phyloP scores from a whole-genome alignment of 306 rosid genomes.

The Fragaria iinumae region DNA sequence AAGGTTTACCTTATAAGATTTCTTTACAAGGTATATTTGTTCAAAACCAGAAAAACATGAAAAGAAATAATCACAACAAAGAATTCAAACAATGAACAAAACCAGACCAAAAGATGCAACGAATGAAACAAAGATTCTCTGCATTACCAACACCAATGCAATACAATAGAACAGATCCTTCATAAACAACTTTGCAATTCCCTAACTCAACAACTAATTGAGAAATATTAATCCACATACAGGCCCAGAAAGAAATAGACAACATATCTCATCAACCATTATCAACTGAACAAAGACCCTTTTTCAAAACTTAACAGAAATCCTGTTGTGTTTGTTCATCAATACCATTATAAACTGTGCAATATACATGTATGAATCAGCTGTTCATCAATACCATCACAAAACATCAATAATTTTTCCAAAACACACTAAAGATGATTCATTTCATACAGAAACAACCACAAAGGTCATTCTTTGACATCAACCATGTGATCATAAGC shows the following conservation, averaged over 20 bases:
- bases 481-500: background rate
- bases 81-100: background rate
- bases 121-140: background rate
- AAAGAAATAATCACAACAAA: background rate
- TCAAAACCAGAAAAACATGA: constrained; percentile 14
- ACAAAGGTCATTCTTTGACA: constrained; percentile 2
- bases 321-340: too few relatives aligned
- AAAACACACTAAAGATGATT: background rate
- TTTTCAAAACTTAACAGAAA: background rate
- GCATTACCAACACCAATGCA: background rate
- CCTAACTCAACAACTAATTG: background rate
- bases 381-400: background rate
- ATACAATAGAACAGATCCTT: background rate
- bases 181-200: background rate
- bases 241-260: background rate
- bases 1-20: background rate
- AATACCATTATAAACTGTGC: background rate
- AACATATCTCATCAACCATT: constrained; percentile 5
- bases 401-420: background rate
- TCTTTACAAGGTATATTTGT: constrained; percentile 4
- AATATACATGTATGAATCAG: background rate
- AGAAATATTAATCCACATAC: background rate
- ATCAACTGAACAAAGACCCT: background rate
- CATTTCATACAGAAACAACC: background rate
- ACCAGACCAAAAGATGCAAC: background rate